A percentile compares a stretch with the other conserved stretches of the same genome.
Conservation (phyloP, 2,329 filamentous ascomycete species). For the Xylariaceae sp. region DNA sequence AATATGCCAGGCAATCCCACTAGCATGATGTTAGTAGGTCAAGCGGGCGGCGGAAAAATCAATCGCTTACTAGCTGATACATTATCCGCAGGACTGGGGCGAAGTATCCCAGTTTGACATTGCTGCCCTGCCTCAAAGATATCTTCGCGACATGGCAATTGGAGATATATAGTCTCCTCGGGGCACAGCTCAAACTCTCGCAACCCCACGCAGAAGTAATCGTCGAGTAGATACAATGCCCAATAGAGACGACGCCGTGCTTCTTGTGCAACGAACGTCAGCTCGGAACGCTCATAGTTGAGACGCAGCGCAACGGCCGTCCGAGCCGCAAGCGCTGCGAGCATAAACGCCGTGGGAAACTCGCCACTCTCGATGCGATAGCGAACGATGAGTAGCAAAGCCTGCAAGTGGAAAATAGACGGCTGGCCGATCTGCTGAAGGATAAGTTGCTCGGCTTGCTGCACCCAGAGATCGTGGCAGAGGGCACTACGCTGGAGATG, state of each 20-base stretch:
- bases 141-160: constrained; percentile 35
- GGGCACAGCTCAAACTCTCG: constrained; percentile 41
- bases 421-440: constrained; percentile 32
- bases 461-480: constrained; percentile 29
- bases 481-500: constrained; percentile 26
- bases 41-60: not conserved
- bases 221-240: constrained; percentile 40
- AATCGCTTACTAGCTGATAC: constrained; percentile 2
- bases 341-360: constrained; percentile 36
- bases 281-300: constrained; percentile 38
- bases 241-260: constrained; percentile 39
- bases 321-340: constrained; percentile 35
- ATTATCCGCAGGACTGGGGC: constrained; percentile 17
- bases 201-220: constrained; percentile 41
- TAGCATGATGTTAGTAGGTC: not conserved
- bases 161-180: constrained; percentile 38
- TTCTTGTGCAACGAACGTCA: constrained; percentile 36
- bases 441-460: constrained; percentile 32
- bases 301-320: constrained; percentile 38
- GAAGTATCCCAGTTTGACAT: constrained; percentile 23
- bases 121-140: constrained; percentile 30
- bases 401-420: constrained; percentile 34
- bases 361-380: constrained; percentile 34
- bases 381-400: constrained; percentile 31
- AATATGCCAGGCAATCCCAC: constrained; percentile 26